phyloP scores from a whole-genome alignment of 192 early-diverging fungal genomes.

The Umbelopsis sp. region DNA sequence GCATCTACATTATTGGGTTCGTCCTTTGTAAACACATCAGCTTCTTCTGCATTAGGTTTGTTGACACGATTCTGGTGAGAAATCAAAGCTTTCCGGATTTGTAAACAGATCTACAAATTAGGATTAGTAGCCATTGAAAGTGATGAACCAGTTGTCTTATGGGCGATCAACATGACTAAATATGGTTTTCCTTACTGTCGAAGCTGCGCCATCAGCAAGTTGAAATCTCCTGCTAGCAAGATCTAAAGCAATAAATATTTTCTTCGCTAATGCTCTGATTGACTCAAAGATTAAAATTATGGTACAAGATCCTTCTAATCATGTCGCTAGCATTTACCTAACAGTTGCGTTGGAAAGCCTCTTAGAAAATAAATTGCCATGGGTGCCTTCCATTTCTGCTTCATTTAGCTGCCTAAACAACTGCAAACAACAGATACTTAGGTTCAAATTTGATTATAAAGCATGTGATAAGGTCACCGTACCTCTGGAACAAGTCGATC shows the following conservation, averaged over 20 bases:
- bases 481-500: background rate
- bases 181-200: background rate
- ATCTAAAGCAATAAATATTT: background rate
- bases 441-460: too few species aligned
- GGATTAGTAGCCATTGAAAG: background rate
- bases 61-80: background rate
- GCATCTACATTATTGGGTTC: constrained; percentile 14
- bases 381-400: background rate
- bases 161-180: background rate
- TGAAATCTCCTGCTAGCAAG: constrained; percentile 2
- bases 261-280: background rate
- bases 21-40: background rate
- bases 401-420: background rate
- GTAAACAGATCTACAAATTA: background rate
- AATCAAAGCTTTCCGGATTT: background rate
- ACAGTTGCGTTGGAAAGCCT: background rate
- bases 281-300: background rate
- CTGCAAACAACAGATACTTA: background rate
- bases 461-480: background rate
- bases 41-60: background rate
- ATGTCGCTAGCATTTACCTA: background rate
- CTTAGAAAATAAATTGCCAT: background rate
- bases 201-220: background rate
- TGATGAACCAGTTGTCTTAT: too few species aligned
- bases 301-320: too few species aligned